phyloP scores from a whole-genome alignment of 148 eudicot species.

The Simmondsia chinensis region DNA sequence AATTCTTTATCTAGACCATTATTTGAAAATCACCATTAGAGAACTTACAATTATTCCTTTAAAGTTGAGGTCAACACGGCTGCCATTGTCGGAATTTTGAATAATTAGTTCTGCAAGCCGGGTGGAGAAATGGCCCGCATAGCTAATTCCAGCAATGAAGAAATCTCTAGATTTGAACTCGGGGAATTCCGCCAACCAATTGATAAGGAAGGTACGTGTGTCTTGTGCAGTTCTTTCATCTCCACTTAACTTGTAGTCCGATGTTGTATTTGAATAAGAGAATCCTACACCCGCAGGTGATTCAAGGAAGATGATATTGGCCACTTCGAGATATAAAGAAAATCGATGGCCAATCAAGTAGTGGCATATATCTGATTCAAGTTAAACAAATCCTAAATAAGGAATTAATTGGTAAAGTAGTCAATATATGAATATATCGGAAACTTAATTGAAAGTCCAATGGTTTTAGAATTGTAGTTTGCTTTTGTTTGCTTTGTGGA shows the following conservation, averaged over 20 bases:
- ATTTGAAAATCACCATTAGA: background rate
- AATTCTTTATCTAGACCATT: no score
- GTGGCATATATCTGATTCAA: no score
- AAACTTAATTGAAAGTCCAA: no score
- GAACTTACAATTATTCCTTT: slow-evolving; percentile 28
- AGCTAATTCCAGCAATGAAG: no score
- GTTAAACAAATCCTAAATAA: slow-evolving; percentile 23
- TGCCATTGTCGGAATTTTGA: slow-evolving; percentile 18
- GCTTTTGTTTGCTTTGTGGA: no score
- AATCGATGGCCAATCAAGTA: slow-evolving; percentile 45
- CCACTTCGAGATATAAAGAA: no score
- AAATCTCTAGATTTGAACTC: no score
- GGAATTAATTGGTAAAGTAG: background rate
- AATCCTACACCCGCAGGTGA: no score
- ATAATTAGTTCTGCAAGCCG: slow-evolving; percentile 26
- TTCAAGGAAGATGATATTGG: no score
- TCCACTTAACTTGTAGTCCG: slow-evolving; percentile 19
- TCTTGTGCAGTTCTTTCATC: slow-evolving; percentile 28
- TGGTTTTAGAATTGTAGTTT: no score
- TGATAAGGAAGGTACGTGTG: slow-evolving; percentile 21
- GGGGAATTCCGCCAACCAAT: no score
- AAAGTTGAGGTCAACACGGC: slow-evolving; percentile 23
- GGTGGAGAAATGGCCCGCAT: slow-evolving; percentile 31
- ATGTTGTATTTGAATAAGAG: no score
- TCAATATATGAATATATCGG: background rate